These are phyloP conservation scores for Styphnolobium japonicum DNA, from an alignment of 306 rosid genomes.

Conservation along the genomic window DNA sequence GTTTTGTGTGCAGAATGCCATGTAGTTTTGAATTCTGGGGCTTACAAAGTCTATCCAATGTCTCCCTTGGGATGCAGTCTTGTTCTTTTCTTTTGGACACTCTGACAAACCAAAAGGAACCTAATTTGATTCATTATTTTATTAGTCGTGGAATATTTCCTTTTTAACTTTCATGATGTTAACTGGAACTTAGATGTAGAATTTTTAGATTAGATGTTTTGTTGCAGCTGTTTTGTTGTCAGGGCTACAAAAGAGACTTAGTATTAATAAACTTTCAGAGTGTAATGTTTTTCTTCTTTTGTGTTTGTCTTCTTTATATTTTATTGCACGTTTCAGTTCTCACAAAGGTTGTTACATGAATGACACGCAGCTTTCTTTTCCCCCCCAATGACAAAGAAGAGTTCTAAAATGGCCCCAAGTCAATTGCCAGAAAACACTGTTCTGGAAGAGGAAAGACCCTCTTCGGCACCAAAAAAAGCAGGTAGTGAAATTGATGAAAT, in stretches of 20 bases:
- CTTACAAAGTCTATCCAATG: too few species aligned
- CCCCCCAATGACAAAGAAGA: slow-evolving; percentile 33
- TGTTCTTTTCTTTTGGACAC: too few species aligned
- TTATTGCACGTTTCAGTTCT: background rate
- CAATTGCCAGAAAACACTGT: slow-evolving; percentile 26
- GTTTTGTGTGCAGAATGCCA: background rate
- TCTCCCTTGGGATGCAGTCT: too few species aligned
- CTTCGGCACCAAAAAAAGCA: slow-evolving; percentile 30
- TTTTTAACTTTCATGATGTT: too few species aligned
- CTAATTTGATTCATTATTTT: background rate
- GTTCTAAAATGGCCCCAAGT: slow-evolving; percentile 1
- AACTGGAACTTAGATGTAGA: background rate
- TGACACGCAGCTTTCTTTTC: slow-evolving; percentile 33
- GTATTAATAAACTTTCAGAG: background rate
- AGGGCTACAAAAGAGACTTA: background rate
- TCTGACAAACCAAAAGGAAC: background rate
- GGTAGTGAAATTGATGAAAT: slow-evolving; percentile 71
- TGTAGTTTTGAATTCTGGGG: background rate
- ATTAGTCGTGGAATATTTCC: background rate
- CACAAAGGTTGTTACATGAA: background rate
- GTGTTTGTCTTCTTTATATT: background rate
- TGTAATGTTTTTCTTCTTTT: background rate
- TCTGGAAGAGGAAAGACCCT: slow-evolving; percentile 37
- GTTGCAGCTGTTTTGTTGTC: background rate
- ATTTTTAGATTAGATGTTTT: background rate